Evolutionary conservation across 257 asterid genomes (phyloP).

Genomic region (Eucommia ulmoides): DNA sequence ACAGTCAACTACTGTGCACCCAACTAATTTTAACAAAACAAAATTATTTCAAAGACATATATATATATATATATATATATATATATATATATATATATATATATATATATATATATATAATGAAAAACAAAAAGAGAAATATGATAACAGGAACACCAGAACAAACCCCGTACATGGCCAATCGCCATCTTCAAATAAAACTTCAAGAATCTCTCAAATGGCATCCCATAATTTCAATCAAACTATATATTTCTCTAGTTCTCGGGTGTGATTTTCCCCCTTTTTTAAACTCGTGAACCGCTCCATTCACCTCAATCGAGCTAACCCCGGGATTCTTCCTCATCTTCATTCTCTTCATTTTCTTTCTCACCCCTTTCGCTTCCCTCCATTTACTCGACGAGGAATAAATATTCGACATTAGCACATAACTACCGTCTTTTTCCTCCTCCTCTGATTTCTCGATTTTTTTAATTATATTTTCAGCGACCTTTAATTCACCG

Average conservation of each 20-base stretch:
- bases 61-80: no score
- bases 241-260: slow-evolving; percentile 11
- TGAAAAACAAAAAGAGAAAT: no score
- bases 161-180: no score
- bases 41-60: no score
- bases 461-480: slow-evolving; percentile 14
- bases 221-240: slow-evolving; percentile 7
- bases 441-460: slow-evolving; percentile 15
- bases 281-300: slow-evolving; percentile 20
- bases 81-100: no score
- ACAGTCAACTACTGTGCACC: no score
- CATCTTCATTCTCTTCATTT: slow-evolving; percentile 17
- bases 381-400: slow-evolving; percentile 22
- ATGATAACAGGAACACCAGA: no score
- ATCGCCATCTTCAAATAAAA: no score
- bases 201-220: slow-evolving; percentile 7
- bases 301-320: slow-evolving; percentile 28
- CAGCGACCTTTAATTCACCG: slow-evolving; percentile 22
- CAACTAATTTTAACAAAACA: no score
- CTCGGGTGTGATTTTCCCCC: slow-evolving; percentile 22
- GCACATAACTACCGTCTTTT: slow-evolving; percentile 14
- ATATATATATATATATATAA: no score
- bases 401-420: slow-evolving; percentile 30
- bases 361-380: slow-evolving; percentile 11
- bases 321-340: slow-evolving; percentile 33